These are phyloP conservation scores for Coemansia sp. DNA, from an alignment of 192 early-diverging fungal species.

Conservation along the genomic window DNA sequence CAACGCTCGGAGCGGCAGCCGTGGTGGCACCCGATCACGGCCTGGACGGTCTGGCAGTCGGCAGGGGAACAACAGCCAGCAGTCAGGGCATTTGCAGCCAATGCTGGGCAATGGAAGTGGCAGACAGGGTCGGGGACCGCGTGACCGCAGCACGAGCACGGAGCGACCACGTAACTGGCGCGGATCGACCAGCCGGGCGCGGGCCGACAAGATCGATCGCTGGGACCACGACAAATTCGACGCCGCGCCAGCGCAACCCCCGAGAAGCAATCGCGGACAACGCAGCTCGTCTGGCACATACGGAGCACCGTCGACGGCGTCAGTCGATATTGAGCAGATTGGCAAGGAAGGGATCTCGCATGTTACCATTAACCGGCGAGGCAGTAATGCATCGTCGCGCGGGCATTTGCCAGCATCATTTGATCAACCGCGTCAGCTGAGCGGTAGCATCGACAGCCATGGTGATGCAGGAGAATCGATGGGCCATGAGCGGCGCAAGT, in stretches of 20 bases:
- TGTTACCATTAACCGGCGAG: constrained; percentile 46
- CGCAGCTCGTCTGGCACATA: constrained; percentile 16
- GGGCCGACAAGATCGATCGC: constrained; percentile 33
- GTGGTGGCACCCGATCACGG: constrained; percentile 14
- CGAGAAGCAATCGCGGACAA: constrained; percentile 8
- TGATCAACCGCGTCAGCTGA: constrained; percentile 26
- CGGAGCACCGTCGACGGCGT: constrained; percentile 1
- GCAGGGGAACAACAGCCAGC: constrained; percentile 5
- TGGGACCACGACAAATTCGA: constrained; percentile 53
- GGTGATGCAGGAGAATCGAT: constrained; percentile 2
- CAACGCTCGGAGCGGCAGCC: constrained; percentile 9
- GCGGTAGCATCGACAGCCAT: not conserved
- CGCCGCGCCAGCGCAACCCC: not conserved
- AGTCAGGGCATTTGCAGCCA: constrained; percentile 7
- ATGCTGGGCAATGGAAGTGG: not conserved
- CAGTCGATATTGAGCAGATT: constrained; percentile 30
- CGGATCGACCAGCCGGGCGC: constrained; percentile 6
- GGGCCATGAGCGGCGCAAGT: constrained; percentile 2
- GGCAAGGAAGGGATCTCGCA: constrained; percentile 51
- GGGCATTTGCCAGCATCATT: constrained; percentile 16
- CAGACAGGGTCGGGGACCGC: constrained; percentile 12
- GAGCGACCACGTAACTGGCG: constrained; percentile 41
- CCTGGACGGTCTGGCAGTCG: constrained; percentile 39
- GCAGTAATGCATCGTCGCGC: constrained; percentile 40
- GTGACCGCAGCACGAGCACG: constrained; percentile 47